Base-by-base conservation (phyloP, 2,329 filamentous ascomycete species). In the Phoma sp. region DNA sequence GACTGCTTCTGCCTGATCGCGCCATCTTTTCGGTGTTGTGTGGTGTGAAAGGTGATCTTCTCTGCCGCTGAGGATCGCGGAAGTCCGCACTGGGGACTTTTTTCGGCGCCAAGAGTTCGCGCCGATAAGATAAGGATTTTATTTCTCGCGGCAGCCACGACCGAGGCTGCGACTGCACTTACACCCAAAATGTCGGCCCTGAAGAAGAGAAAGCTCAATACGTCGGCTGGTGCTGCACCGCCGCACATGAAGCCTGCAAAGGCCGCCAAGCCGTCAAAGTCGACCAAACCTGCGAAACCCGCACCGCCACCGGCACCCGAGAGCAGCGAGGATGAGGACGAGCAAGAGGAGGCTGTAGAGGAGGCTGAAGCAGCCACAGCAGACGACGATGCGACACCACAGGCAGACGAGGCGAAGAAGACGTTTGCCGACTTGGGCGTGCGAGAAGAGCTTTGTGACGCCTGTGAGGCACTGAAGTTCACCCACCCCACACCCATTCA, bases 401-500 rank as follows among this genome's bases (percentile, higher is more conserved):
- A 15, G 11, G 18, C 25, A 14, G 69, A 69, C 67, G 75, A 77
- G 68, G 55, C 72, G 60, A 77, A 76, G 67, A 88, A 88, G 76
- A 86, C 85, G 0, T 91, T 91, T 67, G 85, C 83, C 48, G 88
- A 91, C 28, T 73, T 91, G 37, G 93, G 93, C 20, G 84, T 98
- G 42, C 90, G 93, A 53, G 91, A 96, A 50, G 85, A 90, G 25
- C 83, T 99, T 47, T 96, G 91, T 77, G 93, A 98, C 72, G 92
- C 93, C 42, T 98, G 93, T 77, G 84, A 84, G 5, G 81, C 85
- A 0, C 83, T 98, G 47, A 89, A 90, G 59, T 99, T 92, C 82
- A 96, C 89, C 67, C 77, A 83, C 23, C 91, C 95, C 0, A 99
- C 93, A 1, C 89, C 93, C 1, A 98, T 99, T 61, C 95, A 97